Conservation (phyloP, 805 yeast genomes). For the Teunomyces cretensis region DNA sequence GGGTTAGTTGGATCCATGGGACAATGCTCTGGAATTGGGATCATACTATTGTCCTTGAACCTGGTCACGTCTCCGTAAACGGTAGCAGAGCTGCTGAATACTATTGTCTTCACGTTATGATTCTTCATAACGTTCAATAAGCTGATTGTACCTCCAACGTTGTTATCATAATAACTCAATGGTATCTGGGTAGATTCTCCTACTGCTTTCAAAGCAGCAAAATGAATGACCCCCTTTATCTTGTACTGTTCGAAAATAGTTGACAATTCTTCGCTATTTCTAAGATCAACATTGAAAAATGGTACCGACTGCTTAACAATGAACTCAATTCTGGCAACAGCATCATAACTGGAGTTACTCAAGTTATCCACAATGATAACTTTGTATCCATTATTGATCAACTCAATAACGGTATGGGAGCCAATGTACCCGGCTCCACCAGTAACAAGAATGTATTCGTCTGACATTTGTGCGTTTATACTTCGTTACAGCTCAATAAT, state of each 20-base stretch:
- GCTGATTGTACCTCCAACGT: constrained; percentile 62
- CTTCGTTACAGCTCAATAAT: background rate
- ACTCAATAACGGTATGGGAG: constrained; percentile 71
- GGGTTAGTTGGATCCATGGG: constrained; percentile 77
- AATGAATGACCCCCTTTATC: constrained; percentile 66
- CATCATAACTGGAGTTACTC: constrained; percentile 63
- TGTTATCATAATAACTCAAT: constrained; percentile 64
- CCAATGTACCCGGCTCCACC: constrained; percentile 91
- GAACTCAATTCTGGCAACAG: constrained; percentile 60
- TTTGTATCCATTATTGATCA: constrained; percentile 58
- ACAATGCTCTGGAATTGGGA: constrained; percentile 77
- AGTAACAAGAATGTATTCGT: constrained; percentile 58
- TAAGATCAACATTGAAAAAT: constrained; percentile 58
- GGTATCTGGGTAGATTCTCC: constrained; percentile 75
- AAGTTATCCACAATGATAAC: constrained; percentile 76
- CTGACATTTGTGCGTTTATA: background rate
- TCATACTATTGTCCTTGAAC: constrained; percentile 56
- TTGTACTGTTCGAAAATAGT: constrained; percentile 48
- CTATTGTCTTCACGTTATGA: constrained; percentile 50
- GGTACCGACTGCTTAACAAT: constrained; percentile 50
- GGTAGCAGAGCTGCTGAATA: constrained; percentile 78
- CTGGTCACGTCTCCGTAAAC: constrained; percentile 82
- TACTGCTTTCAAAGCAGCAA: constrained; percentile 83
- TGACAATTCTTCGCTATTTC: constrained; percentile 47
- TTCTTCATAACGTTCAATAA: constrained; percentile 54